These are phyloP conservation scores for Termitomyces sp. DNA, from an alignment of 768 basidiomycete genomes.

Conservation along the genomic window DNA sequence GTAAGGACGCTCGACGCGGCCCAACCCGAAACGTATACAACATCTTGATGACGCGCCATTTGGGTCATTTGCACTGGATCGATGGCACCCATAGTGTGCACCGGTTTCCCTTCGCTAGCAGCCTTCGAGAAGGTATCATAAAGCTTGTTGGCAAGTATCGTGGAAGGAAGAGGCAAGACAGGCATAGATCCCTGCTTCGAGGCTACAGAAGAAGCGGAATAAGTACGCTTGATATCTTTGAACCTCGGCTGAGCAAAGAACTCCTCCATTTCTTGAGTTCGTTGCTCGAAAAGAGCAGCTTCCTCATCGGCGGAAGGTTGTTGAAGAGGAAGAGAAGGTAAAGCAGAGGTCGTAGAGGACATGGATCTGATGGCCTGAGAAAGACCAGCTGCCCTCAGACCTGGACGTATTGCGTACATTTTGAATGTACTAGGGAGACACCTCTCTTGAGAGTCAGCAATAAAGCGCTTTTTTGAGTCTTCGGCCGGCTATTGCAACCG, in stretches of 20 bases:
- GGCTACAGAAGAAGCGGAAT: conserved; percentile 73
- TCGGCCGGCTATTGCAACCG: not conserved
- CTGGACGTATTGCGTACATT: conserved; percentile 26
- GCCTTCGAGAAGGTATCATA: conserved; percentile 59
- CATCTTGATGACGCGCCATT: conserved; percentile 82
- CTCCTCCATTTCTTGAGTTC: conserved; percentile 54
- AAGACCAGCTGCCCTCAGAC: conserved; percentile 18
- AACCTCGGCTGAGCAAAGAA: conserved; percentile 82
- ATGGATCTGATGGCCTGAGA: conserved; percentile 27
- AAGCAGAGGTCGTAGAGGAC: conserved; percentile 32
- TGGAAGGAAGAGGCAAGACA: conserved; percentile 67
- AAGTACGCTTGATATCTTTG: conserved; percentile 66
- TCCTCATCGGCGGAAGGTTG: conserved; percentile 57
- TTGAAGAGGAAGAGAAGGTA: conserved; percentile 43
- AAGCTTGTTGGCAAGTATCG: conserved; percentile 84
- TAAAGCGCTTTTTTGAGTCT: not conserved
- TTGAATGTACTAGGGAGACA: not conserved
- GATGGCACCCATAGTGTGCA: conserved; percentile 91
- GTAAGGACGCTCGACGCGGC: conserved; percentile 82
- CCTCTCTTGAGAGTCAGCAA: not conserved
- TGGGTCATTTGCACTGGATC: conserved; percentile 95
- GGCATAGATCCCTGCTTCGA: conserved; percentile 88
- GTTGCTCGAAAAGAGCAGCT: conserved; percentile 47
- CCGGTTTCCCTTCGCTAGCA: conserved; percentile 56
- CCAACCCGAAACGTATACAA: conserved; percentile 93